Evolutionary conservation across 2,329 filamentous ascomycete species (phyloP).

Genomic region (Penicillium sp.): DNA sequence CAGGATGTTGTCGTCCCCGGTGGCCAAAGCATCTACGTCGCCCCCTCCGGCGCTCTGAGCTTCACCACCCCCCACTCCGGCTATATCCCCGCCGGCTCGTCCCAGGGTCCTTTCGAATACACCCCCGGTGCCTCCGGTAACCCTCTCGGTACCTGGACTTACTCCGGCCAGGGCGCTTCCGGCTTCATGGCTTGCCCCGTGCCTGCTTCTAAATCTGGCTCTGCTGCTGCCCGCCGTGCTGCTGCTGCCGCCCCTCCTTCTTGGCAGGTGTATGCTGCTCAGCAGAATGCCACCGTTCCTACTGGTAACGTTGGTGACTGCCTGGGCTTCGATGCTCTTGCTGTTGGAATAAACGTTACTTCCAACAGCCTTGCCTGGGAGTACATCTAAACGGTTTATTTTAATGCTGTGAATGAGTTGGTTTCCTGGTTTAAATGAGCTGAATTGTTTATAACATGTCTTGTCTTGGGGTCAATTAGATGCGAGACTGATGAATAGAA

Average conservation of each 20-base stretch:
- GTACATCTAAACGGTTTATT: slow-evolving; percentile 31
- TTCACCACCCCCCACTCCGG: slow-evolving; percentile 60
- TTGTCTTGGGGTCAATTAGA: neutral
- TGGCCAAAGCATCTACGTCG: slow-evolving; percentile 62
- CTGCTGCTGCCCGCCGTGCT: slow-evolving; percentile 5
- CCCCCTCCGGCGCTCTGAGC: slow-evolving; percentile 52
- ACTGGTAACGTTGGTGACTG: slow-evolving; percentile 39
- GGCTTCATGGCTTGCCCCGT: slow-evolving; percentile 47
- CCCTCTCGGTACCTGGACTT: slow-evolving; percentile 29
- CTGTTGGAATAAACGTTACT: slow-evolving; percentile 21
- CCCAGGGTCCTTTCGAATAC: slow-evolving; percentile 51
- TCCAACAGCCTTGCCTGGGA: slow-evolving; percentile 36
- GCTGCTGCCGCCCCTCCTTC: slow-evolving; percentile 9
- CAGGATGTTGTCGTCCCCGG: slow-evolving; percentile 58
- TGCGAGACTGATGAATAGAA: neutral
- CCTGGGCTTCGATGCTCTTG: slow-evolving; percentile 37
- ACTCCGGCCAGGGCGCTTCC: slow-evolving; percentile 31
- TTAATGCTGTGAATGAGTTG: neutral
- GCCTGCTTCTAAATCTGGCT: slow-evolving; percentile 8
- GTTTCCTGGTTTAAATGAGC: neutral
- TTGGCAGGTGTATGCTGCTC: slow-evolving; percentile 43
- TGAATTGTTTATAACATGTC: neutral
- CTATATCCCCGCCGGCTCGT: slow-evolving; percentile 52
- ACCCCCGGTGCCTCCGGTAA: slow-evolving; percentile 23
- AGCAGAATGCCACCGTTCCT: slow-evolving; percentile 40